Evolutionary conservation across 768 basidiomycete species (phyloP).

Genomic region (Austroboletus eburneus): DNA sequence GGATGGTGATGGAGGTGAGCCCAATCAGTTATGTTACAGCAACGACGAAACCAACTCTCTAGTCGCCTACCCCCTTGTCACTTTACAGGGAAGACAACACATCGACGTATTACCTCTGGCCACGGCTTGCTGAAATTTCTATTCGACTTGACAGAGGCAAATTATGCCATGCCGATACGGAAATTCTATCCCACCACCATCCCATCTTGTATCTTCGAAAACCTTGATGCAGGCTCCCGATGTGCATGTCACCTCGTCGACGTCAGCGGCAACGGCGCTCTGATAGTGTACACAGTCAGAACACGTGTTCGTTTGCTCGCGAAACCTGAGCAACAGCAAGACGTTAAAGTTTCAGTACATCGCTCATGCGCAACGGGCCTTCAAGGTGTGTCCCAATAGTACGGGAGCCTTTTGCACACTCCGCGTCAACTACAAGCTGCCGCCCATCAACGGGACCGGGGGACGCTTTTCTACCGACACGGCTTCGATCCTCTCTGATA

Average conservation of each 20-base stretch:
- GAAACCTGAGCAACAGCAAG: conserved; percentile 43
- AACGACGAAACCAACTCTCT: too few species aligned
- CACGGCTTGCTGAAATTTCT: too few species aligned
- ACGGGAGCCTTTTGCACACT: conserved; percentile 88
- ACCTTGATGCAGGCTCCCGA: too few species aligned
- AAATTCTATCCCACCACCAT: too few species aligned
- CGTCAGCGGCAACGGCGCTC: conserved; percentile 78
- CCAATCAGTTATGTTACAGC: too few species aligned
- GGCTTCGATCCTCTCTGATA: conserved; percentile 34
- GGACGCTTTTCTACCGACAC: conserved; percentile 63
- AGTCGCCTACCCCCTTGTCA: too few species aligned
- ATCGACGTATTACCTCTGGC: too few species aligned
- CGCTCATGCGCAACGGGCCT: conserved; percentile 79
- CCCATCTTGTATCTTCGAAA: too few species aligned
- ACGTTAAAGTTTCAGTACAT: conserved; percentile 76
- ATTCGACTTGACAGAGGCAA: too few species aligned
- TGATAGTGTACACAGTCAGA: conserved; percentile 94
- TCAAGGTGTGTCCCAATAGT: conserved; percentile 78
- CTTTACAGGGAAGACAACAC: too few species aligned
- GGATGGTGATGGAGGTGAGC: too few species aligned
- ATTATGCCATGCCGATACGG: too few species aligned
- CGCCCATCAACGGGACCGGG: conserved; percentile 51
- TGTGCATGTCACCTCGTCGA: conserved; percentile 52
- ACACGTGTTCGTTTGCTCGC: conserved; percentile 82
- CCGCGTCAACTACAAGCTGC: conserved; percentile 63